These are phyloP conservation scores for Mucor piriformis DNA, from an alignment of 371 early-diverging fungal genomes.

Conservation along the genomic window DNA sequence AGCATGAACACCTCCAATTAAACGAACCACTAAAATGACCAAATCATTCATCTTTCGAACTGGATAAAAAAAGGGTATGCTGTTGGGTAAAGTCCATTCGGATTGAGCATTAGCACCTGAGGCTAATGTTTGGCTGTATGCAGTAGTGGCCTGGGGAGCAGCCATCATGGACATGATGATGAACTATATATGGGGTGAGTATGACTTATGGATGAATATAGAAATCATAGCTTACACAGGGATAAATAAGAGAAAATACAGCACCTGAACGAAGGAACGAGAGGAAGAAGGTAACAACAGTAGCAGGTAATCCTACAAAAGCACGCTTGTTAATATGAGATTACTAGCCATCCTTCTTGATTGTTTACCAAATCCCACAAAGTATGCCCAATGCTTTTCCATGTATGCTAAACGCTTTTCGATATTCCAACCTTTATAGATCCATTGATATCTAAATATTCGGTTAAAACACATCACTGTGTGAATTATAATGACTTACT, in stretches of 20 bases:
- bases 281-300: slow-evolving; percentile 52
- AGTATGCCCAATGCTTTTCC: slow-evolving; percentile 59
- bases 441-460: slow-evolving; percentile 51
- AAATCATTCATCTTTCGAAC: slow-evolving; percentile 49
- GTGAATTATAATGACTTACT: slow-evolving; percentile 22
- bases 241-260: slow-evolving; percentile 52
- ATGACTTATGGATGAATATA: background rate
- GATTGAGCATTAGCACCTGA: slow-evolving; percentile 31
- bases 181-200: slow-evolving; percentile 33
- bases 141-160: slow-evolving; percentile 33
- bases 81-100: slow-evolving; percentile 45
- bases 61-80: slow-evolving; percentile 44
- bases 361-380: slow-evolving; percentile 55
- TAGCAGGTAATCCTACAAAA: slow-evolving; percentile 39
- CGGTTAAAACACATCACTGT: background rate
- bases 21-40: slow-evolving; percentile 34
- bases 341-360: background rate
- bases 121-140: slow-evolving; percentile 31
- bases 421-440: slow-evolving; percentile 50
- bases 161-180: slow-evolving; percentile 58
- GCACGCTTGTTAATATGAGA: background rate
- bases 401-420: slow-evolving; percentile 55
- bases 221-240: slow-evolving; percentile 39
- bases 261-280: slow-evolving; percentile 49
- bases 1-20: slow-evolving; percentile 46